Percentiles rank a stretch among this genome's conserved stretches.
Evolutionary conservation across 305 asterid species (phyloP).

Genomic region (Fraxinus sp.): DNA sequence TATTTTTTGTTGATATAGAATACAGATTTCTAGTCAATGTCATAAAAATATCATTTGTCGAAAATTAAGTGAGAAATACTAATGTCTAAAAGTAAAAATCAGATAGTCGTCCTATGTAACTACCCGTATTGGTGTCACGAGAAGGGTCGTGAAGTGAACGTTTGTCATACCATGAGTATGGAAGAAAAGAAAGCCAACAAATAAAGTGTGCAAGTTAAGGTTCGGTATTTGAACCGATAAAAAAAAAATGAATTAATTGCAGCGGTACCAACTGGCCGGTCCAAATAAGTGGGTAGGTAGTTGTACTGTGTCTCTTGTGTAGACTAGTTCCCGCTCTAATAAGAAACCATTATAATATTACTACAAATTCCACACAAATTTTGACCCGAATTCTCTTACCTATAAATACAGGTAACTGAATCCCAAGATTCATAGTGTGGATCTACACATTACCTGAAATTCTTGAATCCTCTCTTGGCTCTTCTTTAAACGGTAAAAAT

Average conservation of each 20-base stretch:
- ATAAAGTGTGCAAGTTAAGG: slow-evolving; percentile 23
- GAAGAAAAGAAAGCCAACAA: background rate
- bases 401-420: slow-evolving; percentile 32
- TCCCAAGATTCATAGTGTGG: slow-evolving; percentile 24
- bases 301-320: slow-evolving; percentile 4
- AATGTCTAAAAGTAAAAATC: background rate
- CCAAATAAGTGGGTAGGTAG: slow-evolving; percentile 17
- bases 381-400: slow-evolving; percentile 25
- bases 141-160: background rate
- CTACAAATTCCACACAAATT: background rate
- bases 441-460: slow-evolving; percentile 17
- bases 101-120: background rate
- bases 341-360: background rate
- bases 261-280: slow-evolving; percentile 24
- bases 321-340: slow-evolving; percentile 21
- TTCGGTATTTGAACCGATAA: slow-evolving; percentile 21
- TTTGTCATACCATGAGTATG: background rate
- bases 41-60: background rate
- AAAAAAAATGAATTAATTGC: slow-evolving; percentile 6
- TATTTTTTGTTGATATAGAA: background rate
- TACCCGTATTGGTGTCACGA: background rate
- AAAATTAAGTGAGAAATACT: background rate
- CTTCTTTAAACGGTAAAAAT: slow-evolving; percentile 37
- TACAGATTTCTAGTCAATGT: background rate
- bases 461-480: slow-evolving; percentile 26